These are phyloP conservation scores for Anaeromyces robustus DNA, from an alignment of 192 early-diverging fungal genomes.

Conservation along the genomic window DNA sequence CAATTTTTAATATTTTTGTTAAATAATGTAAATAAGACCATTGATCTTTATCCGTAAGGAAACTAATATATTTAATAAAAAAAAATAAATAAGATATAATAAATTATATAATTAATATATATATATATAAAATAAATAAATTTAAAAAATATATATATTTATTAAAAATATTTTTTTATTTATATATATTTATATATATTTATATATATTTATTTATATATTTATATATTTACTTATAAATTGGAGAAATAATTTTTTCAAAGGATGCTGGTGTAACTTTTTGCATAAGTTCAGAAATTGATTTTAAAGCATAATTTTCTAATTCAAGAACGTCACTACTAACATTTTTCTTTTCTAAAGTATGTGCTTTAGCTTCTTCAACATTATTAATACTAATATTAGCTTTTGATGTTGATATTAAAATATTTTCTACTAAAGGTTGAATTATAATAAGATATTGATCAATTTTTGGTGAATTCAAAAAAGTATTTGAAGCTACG, in stretches of 20 bases:
- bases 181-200: no score
- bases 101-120: background rate
- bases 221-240: background rate
- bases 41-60: background rate
- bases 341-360: background rate
- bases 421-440: background rate
- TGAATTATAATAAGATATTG: background rate
- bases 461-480: background rate
- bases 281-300: background rate
- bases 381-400: background rate
- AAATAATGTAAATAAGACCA: background rate
- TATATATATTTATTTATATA: no score
- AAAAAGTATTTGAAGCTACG: background rate
- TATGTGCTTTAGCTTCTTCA: background rate
- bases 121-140: no score
- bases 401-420: background rate
- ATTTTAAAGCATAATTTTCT: background rate
- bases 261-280: background rate
- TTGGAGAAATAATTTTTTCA: background rate
- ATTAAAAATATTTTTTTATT: no score
- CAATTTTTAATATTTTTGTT: background rate
- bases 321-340: background rate
- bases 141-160: no score
- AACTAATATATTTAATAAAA: background rate
- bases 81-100: background rate